Evolutionary conservation across 129 eudicot genomes (phyloP).

Genomic region (Escallonia rubra): DNA sequence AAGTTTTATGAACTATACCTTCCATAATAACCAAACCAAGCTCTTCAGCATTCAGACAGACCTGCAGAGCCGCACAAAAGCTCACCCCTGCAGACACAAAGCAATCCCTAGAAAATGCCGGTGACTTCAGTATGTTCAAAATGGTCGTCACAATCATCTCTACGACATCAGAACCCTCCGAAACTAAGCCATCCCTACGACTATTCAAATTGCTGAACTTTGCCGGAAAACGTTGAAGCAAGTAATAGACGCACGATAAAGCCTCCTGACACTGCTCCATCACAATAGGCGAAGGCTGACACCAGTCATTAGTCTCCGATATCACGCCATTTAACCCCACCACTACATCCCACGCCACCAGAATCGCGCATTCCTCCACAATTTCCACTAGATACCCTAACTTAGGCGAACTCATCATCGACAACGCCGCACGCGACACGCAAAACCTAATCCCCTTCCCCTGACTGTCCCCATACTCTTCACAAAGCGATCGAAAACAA

Average conservation of each 20-base stretch:
- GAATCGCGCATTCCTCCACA: conserved; percentile 72
- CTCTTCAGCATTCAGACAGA: conserved; percentile 57
- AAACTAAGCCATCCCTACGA: conserved; percentile 8
- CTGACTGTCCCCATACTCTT: conserved; percentile 55
- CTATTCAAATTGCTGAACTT: conserved; percentile 28
- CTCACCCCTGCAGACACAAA: conserved; percentile 98
- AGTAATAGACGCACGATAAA: conserved; percentile 85
- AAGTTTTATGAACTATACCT: conserved; percentile 46
- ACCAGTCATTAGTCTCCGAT: conserved; percentile 46
- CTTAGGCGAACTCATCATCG: conserved; percentile 94
- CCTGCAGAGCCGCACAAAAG: conserved; percentile 90
- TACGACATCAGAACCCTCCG: conserved; percentile 24
- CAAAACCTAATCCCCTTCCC: conserved; percentile 76
- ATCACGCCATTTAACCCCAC: conserved; percentile 54
- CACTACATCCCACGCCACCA: conserved; percentile 75
- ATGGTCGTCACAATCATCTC: conserved; percentile 51
- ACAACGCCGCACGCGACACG: conserved; percentile 72
- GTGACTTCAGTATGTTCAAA: conserved; percentile 55
- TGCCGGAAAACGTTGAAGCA: conserved; percentile 79
- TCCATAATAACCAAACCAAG: conserved; percentile 70
- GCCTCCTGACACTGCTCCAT: conserved; percentile 99
- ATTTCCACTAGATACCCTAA: conserved; percentile 81
- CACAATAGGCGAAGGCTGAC: conserved; percentile 79
- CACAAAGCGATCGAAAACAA: conserved; percentile 58
- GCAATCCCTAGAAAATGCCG: conserved; percentile 86